A percentile compares a stretch with the other conserved stretches of the same genome.
Conservation (phyloP, 768 basidiomycete genomes). For the Dioszegia hungarica region DNA sequence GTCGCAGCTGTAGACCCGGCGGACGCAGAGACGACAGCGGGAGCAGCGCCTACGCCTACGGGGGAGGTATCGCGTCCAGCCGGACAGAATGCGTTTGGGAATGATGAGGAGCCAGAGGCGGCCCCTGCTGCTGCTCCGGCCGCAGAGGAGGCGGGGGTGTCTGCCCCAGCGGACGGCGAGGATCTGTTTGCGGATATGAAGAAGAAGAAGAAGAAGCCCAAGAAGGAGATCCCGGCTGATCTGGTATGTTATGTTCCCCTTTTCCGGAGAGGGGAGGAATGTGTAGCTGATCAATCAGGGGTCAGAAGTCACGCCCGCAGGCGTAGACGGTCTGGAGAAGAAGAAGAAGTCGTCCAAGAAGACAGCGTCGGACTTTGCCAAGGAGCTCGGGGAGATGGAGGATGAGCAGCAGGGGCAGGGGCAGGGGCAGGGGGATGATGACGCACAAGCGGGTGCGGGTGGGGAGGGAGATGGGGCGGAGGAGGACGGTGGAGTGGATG, state of each 20-base stretch:
- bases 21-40: conserved; percentile 24
- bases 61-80: conserved; percentile 4
- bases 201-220: conserved; percentile 79
- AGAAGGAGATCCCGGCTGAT: conserved; percentile 51
- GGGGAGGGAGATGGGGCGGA: conserved; percentile 77
- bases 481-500: too few relatives aligned
- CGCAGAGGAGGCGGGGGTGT: conserved; percentile 14
- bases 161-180: conserved; percentile 3
- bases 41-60: conserved; percentile 6
- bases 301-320: conserved; percentile 16
- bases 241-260: conserved; percentile 23
- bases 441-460: conserved; percentile 57
- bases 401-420: conserved; percentile 54
- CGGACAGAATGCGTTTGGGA: conserved; percentile 2
- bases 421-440: conserved; percentile 76
- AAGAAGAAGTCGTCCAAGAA: conserved; percentile 65
- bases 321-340: conserved; percentile 39
- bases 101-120: conserved; percentile 1
- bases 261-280: background rate
- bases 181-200: conserved; percentile 90
- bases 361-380: conserved; percentile 62
- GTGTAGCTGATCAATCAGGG: conserved; percentile 12
- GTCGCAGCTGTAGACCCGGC: conserved; percentile 43
- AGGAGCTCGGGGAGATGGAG: conserved; percentile 52
- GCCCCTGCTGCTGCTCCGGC: conserved; percentile 16